Base-by-base conservation (phyloP, 345 rosid species). In the Citrus unshiu region DNA sequence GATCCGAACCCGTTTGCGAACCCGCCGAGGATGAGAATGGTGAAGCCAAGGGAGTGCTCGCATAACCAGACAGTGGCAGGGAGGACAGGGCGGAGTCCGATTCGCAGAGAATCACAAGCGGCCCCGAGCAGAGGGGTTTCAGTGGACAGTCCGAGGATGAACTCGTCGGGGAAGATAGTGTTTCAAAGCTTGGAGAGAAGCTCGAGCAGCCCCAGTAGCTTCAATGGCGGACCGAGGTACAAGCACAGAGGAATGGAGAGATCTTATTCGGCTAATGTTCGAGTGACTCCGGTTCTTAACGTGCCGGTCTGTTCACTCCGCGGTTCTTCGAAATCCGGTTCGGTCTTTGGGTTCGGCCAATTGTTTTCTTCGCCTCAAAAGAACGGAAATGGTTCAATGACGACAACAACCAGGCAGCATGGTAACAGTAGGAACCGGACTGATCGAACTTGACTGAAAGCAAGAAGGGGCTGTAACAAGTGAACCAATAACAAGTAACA, bases 121-220 rank as follows among this genome's bases (percentile, higher is more conserved):
- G 81, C 77, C 30, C 73, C 88, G 27, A 85, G 88, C 75, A 87
- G 93, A 65, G 97, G 88, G 8, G 95, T 91, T 19, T 89, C 98
- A 0, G 93, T 89, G 25, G 98, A 96, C 81, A 93, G 98, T 69
- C 99, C 99, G 6, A 91, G 99, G 77, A 83, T 96, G 82, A 96
- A 96, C 65, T 91, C 99, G 0, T 96, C 98, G 7, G 99, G 99
- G 58, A 96, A 94, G 75, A 89, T 96, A 39, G 95, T 96, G 77
- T 96, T 94, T 78, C 95, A 96, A 78, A 89, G 93, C 83, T 79
- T 96, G 78, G 98, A 90, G 86, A 88, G 99, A 85, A 96, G 99
- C 74, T 93, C 98, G 1, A 96, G 99, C 74, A 96, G 98, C 83
- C 99, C 99, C 7, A 93, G 99, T 58, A 93, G 91, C 80, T 94